phyloP scores from a whole-genome alignment of 345 rosid genomes.

The Eutrema heterophyllum region DNA sequence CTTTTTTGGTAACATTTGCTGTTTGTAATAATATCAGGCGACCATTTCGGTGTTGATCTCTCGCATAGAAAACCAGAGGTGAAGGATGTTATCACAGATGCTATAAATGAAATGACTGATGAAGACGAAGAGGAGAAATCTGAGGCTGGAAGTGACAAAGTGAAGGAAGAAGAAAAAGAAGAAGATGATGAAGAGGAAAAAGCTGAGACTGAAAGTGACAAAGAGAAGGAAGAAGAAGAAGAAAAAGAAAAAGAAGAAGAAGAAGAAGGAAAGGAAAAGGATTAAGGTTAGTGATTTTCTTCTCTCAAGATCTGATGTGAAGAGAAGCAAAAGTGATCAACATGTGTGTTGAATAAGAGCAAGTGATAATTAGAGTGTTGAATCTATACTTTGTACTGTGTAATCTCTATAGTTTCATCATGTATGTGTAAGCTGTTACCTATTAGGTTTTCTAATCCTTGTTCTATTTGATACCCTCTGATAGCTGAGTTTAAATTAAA shows the following conservation, averaged over 20 bases:
- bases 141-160: constrained; percentile 42
- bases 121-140: constrained; percentile 54
- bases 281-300: constrained; percentile 7
- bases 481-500: not conserved
- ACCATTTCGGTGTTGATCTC: constrained; percentile 66
- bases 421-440: constrained; percentile 25
- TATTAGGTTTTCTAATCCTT: not conserved
- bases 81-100: constrained; percentile 84
- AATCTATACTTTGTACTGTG: constrained; percentile 15
- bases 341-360: constrained; percentile 8
- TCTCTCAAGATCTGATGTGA: constrained; percentile 9
- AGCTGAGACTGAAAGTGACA: constrained; percentile 41
- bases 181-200: constrained; percentile 39
- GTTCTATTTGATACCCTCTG: not conserved
- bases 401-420: constrained; percentile 16
- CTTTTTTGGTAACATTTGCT: not conserved
- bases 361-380: constrained; percentile 1
- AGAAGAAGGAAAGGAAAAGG: constrained; percentile 40
- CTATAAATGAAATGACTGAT: constrained; percentile 84
- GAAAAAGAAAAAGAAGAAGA: constrained; percentile 30
- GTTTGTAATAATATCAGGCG: constrained; percentile 42
- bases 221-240: constrained; percentile 22
- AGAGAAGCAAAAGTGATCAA: constrained; percentile 10
- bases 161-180: not conserved
- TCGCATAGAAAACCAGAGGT: constrained; percentile 87